Conservation (phyloP, 768 basidiomycete genomes). For the Mycena galericulata region DNA sequence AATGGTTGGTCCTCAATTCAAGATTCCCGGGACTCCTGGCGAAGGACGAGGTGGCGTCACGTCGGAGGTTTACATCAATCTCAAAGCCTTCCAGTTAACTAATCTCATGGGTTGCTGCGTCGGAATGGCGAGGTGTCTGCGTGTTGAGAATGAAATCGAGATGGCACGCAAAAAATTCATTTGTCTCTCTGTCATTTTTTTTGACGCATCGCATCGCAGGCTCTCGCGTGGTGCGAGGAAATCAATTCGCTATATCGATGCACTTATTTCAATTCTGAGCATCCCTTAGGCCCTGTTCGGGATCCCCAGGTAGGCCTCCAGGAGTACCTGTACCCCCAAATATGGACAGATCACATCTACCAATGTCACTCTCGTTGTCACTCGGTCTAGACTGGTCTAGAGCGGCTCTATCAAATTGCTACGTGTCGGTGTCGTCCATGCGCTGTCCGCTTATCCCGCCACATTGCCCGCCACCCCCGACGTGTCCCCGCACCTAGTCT, state of each 20-base stretch:
- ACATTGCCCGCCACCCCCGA: no score
- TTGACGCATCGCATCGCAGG: neutral
- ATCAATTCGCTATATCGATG: neutral
- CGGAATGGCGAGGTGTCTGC: slow-evolving; percentile 23
- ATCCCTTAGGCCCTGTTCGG: neutral
- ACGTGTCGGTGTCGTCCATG: no score
- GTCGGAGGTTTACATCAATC: neutral
- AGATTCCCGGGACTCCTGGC: neutral
- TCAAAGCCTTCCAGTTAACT: neutral
- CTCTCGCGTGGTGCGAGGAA: slow-evolving; percentile 27
- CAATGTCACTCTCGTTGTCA: no score
- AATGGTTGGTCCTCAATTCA: neutral
- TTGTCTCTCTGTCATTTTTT: no score
- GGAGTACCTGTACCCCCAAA: no score
- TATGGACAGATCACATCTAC: no score
- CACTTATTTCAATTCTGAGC: neutral
- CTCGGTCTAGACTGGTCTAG: no score
- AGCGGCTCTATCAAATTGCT: no score
- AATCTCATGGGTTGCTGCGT: slow-evolving; percentile 27
- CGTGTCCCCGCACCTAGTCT: no score
- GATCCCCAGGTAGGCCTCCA: no score
- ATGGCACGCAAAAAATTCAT: slow-evolving; percentile 20
- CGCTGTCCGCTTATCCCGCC: no score
- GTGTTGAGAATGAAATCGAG: neutral
- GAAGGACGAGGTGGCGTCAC: neutral